A percentile compares a stretch with the other conserved stretches of the same genome.
Evolutionary conservation across 345 rosid genomes (phyloP).

Genomic region (Populus davidiana): DNA sequence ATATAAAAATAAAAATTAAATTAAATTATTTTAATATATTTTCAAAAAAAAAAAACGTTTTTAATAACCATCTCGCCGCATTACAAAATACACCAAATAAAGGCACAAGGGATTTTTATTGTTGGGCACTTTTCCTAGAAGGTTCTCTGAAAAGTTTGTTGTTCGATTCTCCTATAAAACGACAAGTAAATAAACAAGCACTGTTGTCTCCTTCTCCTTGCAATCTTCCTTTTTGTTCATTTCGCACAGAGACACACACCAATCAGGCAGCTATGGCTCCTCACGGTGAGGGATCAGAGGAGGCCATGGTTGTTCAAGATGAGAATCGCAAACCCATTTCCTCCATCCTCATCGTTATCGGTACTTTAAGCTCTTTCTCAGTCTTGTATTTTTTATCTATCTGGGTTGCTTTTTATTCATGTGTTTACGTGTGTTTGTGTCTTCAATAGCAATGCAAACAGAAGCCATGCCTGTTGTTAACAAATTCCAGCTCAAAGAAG

Average conservation of each 20-base stretch:
- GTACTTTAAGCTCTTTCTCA: constrained; percentile 24
- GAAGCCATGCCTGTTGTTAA: constrained; percentile 83
- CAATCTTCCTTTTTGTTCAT: neutral
- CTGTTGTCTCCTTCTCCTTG: neutral
- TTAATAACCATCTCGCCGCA: too few relatives aligned
- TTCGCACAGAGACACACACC: neutral
- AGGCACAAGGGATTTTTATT: too few relatives aligned
- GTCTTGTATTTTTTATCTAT: neutral
- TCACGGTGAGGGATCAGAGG: constrained; percentile 51
- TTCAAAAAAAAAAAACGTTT: too few relatives aligned
- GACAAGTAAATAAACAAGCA: neutral
- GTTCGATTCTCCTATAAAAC: neutral
- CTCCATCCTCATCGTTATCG: constrained; percentile 71
- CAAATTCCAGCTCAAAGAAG: constrained; percentile 56
- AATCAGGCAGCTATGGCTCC: constrained; percentile 45
- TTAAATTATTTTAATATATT: too few relatives aligned
- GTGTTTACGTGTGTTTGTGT: neutral
- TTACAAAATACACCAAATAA: too few relatives aligned
- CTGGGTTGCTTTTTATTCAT: neutral
- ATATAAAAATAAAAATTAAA: too few relatives aligned
- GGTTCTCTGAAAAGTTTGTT: neutral
- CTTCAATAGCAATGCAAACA: constrained; percentile 70
- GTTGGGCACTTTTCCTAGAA: too few relatives aligned
- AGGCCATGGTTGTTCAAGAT: constrained; percentile 26
- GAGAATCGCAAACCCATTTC: constrained; percentile 46